Percentiles rank a stretch among this genome's conserved stretches.
phyloP scores from a whole-genome alignment of 306 rosid species.

The Vicia faba region DNA sequence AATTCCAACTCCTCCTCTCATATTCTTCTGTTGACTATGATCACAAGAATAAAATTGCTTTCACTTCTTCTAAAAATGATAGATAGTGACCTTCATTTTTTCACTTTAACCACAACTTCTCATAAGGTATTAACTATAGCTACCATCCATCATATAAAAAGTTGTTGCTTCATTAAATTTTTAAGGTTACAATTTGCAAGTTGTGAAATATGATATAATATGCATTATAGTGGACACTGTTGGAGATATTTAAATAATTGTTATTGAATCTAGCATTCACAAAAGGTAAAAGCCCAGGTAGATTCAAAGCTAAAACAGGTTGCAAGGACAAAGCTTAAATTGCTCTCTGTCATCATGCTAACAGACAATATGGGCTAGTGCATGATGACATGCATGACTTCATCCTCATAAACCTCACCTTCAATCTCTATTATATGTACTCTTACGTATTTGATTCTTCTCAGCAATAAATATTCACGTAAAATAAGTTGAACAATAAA shows the following conservation, averaged over 20 bases:
- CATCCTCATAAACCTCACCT: slow-evolving; percentile 23
- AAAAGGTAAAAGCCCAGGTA: slow-evolving; percentile 37
- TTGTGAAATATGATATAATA: neutral
- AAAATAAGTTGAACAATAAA: neutral
- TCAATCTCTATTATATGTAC: neutral
- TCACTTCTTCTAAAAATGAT: slow-evolving; percentile 9
- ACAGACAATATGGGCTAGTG: slow-evolving; percentile 47
- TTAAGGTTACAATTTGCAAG: slow-evolving; percentile 23
- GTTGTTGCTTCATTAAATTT: slow-evolving; percentile 18
- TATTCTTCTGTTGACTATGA: slow-evolving; percentile 34
- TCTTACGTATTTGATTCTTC: neutral
- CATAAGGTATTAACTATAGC: slow-evolving; percentile 21
- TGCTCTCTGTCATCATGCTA: slow-evolving; percentile 58
- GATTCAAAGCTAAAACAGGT: slow-evolving; percentile 40
- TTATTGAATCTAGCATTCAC: slow-evolving; percentile 41
- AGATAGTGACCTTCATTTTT: slow-evolving; percentile 22
- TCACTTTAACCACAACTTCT: slow-evolving; percentile 5
- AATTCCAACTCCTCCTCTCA: slow-evolving; percentile 28
- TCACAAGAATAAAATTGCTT: slow-evolving; percentile 22
- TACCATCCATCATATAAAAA: slow-evolving; percentile 22
- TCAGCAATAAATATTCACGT: neutral
- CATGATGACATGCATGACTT: slow-evolving; percentile 42
- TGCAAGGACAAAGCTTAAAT: slow-evolving; percentile 43
- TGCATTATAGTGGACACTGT: slow-evolving; percentile 27
- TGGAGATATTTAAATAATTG: slow-evolving; percentile 37